These are phyloP conservation scores for Amanita phalloides DNA, from an alignment of 768 basidiomycete species.

Conservation along the genomic window DNA sequence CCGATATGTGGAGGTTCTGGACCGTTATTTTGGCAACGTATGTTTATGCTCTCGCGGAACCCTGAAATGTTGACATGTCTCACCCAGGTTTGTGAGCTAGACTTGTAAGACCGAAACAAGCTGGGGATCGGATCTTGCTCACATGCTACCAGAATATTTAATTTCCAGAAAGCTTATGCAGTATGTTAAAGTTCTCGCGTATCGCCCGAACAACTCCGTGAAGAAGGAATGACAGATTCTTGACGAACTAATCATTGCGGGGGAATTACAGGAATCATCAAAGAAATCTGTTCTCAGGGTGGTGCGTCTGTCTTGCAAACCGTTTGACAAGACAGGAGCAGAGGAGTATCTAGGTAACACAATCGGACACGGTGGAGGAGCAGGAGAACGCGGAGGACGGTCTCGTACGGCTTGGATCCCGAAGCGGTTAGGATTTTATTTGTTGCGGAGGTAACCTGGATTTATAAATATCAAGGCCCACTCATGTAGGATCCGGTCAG, in stretches of 20 bases:
- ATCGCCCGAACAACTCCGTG: not conserved
- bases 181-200: slow-evolving; percentile 26
- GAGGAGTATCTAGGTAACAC: slow-evolving; percentile 53
- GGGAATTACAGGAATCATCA: slow-evolving; percentile 95
- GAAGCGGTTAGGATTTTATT: slow-evolving; percentile 44
- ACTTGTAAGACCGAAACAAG: slow-evolving; percentile 52
- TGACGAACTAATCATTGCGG: slow-evolving; percentile 94
- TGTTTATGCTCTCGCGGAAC: slow-evolving; percentile 15
- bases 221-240: slow-evolving; percentile 45
- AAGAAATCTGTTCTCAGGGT: slow-evolving; percentile 76
- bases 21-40: slow-evolving; percentile 90
- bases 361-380: slow-evolving; percentile 76
- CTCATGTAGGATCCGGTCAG: slow-evolving; percentile 24
- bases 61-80: slow-evolving; percentile 12
- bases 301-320: slow-evolving; percentile 16
- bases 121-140: not conserved
- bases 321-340: slow-evolving; percentile 25
- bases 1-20: slow-evolving; percentile 89
- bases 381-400: slow-evolving; percentile 80
- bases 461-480: slow-evolving; percentile 25
- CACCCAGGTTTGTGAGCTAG: slow-evolving; percentile 80
- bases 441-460: no score
- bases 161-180: slow-evolving; percentile 98
- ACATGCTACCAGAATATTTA: slow-evolving; percentile 70
- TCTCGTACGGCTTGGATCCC: slow-evolving; percentile 65